Evolutionary conservation across 2,329 filamentous ascomycete species (phyloP).

Genomic region (Alternaria hordeiaustralica): DNA sequence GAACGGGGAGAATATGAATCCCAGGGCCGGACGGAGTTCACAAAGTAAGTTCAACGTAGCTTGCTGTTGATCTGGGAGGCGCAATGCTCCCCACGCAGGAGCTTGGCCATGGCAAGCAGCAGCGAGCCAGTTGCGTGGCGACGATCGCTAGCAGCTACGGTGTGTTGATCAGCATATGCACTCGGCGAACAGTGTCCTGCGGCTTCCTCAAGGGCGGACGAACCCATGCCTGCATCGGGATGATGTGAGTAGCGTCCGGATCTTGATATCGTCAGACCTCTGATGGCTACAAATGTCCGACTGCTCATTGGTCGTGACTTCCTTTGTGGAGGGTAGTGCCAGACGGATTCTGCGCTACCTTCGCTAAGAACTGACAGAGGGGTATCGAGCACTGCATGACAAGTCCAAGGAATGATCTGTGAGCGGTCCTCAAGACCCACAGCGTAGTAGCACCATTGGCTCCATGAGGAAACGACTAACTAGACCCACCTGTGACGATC

Average conservation of each 20-base stretch:
- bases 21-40: background rate
- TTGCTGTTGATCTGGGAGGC: constrained; percentile 4
- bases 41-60: constrained; percentile 3
- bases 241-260: constrained; percentile 8
- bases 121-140: constrained; percentile 6
- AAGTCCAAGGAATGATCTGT: constrained; percentile 8
- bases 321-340: constrained; percentile 17
- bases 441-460: background rate
- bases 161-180: constrained; percentile 19
- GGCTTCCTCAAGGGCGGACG: constrained; percentile 8
- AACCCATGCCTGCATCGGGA: constrained; percentile 3
- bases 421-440: constrained; percentile 4
- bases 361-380: constrained; percentile 17
- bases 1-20: background rate
- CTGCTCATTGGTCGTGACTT: constrained; percentile 23
- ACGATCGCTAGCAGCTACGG: constrained; percentile 21
- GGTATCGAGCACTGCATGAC: constrained; percentile 10
- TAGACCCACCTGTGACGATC: background rate
- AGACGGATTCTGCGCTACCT: background rate
- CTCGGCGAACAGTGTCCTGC: constrained; percentile 20
- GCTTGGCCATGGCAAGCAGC: constrained; percentile 3
- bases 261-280: constrained; percentile 8
- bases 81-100: constrained; percentile 12
- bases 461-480: background rate
- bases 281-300: constrained; percentile 9